phyloP scores from a whole-genome alignment of 768 basidiomycete species.

The Suillus lakei region DNA sequence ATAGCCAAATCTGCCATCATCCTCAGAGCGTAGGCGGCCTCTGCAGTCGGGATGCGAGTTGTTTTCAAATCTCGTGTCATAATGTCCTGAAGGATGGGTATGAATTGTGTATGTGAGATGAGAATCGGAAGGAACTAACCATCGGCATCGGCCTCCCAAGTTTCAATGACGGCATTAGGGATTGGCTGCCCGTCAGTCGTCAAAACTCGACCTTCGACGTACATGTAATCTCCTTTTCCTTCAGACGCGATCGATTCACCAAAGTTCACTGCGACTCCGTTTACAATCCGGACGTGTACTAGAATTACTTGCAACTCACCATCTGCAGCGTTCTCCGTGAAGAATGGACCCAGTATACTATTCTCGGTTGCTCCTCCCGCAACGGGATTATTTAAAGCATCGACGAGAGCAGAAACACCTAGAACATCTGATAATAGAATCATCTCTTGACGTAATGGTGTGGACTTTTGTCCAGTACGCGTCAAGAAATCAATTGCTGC shows the following conservation, averaged over 20 bases:
- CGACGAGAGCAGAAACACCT: slow-evolving; percentile 80
- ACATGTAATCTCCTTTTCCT: slow-evolving; percentile 86
- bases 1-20: slow-evolving; percentile 71
- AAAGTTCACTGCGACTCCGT: slow-evolving; percentile 49
- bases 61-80: slow-evolving; percentile 57
- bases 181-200: slow-evolving; percentile 67
- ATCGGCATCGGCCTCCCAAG: slow-evolving; percentile 79
- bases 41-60: slow-evolving; percentile 72
- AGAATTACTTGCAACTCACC: slow-evolving; percentile 43
- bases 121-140: slow-evolving; percentile 44
- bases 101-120: slow-evolving; percentile 37
- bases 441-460: slow-evolving; percentile 74
- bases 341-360: slow-evolving; percentile 84
- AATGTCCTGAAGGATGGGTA: slow-evolving; percentile 24
- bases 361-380: slow-evolving; percentile 68
- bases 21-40: slow-evolving; percentile 60
- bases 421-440: slow-evolving; percentile 86
- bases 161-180: slow-evolving; percentile 69
- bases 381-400: slow-evolving; percentile 72
- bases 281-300: neutral
- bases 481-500: slow-evolving; percentile 80
- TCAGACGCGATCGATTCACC: slow-evolving; percentile 86
- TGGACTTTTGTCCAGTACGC: slow-evolving; percentile 71
- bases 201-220: slow-evolving; percentile 72
- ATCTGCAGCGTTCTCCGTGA: slow-evolving; percentile 75